Conservation (phyloP, 192 early-diverging fungal species). For the Rhizoclosmatium globosum region DNA sequence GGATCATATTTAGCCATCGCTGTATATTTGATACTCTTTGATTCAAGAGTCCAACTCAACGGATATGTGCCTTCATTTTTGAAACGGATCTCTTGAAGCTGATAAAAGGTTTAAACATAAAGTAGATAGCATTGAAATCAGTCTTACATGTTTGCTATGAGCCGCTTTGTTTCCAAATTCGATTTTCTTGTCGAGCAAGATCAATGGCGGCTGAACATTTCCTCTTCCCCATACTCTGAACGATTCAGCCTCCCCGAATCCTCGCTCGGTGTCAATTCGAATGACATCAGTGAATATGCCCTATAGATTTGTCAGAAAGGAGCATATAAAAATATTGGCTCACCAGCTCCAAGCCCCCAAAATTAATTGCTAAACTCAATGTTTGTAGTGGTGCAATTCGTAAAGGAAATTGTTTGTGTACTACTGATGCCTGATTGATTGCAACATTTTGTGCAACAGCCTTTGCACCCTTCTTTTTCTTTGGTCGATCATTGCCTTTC, state of each 20-base stretch:
- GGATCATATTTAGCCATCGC: constrained; percentile 51
- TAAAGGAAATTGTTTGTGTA: constrained; percentile 52
- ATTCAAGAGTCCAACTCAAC: constrained; percentile 52
- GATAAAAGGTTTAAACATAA: background rate
- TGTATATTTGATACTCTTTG: constrained; percentile 30
- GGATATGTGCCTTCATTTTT: constrained; percentile 56
- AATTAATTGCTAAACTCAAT: constrained; percentile 33
- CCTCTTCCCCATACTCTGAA: constrained; percentile 52
- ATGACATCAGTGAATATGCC: constrained; percentile 44
- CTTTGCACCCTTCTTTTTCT: constrained; percentile 27
- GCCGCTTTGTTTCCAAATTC: constrained; percentile 62
- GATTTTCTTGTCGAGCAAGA: constrained; percentile 55
- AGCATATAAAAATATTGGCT: background rate
- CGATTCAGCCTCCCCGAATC: constrained; percentile 48
- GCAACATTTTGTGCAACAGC: background rate
- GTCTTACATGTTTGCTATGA: constrained; percentile 53
- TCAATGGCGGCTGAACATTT: constrained; percentile 57
- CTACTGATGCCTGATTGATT: background rate
- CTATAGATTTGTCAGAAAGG: constrained; percentile 22
- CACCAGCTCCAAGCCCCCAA: constrained; percentile 55
- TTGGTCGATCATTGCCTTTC: background rate
- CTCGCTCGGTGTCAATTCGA: constrained; percentile 50
- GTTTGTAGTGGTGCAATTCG: constrained; percentile 48
- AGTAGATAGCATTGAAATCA: background rate
- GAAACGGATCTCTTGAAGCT: constrained; percentile 54